Conservation (phyloP, 2,329 filamentous ascomycete genomes). For the Hypoxylon sp. region DNA sequence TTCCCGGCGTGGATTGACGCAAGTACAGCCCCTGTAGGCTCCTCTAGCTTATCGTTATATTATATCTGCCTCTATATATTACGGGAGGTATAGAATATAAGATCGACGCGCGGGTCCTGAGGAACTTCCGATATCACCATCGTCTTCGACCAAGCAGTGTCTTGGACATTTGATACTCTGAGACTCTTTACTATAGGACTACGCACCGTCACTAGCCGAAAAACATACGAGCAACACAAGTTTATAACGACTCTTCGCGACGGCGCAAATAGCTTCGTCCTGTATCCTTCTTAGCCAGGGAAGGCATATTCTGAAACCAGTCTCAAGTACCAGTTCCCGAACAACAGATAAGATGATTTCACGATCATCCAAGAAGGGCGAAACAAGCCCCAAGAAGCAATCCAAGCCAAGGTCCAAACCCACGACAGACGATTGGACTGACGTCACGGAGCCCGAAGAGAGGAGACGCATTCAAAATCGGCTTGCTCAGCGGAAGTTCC, state of each 20-base stretch:
- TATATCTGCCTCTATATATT: slow-evolving; percentile 18
- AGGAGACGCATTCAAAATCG: slow-evolving; percentile 82
- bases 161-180: slow-evolving; percentile 4
- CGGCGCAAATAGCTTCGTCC: slow-evolving; percentile 36
- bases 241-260: slow-evolving; percentile 16
- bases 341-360: slow-evolving; percentile 45
- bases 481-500: slow-evolving; percentile 81
- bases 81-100: slow-evolving; percentile 9
- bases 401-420: slow-evolving; percentile 57
- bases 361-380: slow-evolving; percentile 57
- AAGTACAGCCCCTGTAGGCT: slow-evolving; percentile 14
- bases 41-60: slow-evolving; percentile 6
- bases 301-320: slow-evolving; percentile 4
- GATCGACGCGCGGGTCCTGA: slow-evolving; percentile 1
- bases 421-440: slow-evolving; percentile 76
- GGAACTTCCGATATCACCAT: slow-evolving; percentile 6
- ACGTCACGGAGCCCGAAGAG: slow-evolving; percentile 78
- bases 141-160: slow-evolving; percentile 7
- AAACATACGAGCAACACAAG: not conserved
- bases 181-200: not conserved
- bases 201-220: slow-evolving; percentile 16
- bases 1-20: slow-evolving; percentile 11
- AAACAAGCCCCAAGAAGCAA: slow-evolving; percentile 52
- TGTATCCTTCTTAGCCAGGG: slow-evolving; percentile 31
- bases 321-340: slow-evolving; percentile 32